Evolutionary conservation across 108 stramenopile genomes (phyloP), one percentile per base, ranked within the genome.

Genomic region (Epithemia pelagica): DNA sequence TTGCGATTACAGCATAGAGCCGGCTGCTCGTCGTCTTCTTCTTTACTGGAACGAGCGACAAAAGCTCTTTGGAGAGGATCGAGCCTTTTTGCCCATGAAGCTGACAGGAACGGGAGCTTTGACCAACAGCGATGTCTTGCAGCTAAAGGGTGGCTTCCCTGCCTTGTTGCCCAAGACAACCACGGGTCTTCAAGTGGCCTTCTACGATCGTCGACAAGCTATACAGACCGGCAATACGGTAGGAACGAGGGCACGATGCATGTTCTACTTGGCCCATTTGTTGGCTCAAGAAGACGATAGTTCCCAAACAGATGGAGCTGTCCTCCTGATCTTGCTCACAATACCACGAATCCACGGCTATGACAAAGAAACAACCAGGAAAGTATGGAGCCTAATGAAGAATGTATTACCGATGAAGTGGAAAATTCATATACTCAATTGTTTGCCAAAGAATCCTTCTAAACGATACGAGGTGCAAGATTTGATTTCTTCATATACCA

Each of bases 1-100:
- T 37, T 46, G 37, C 37, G 15, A 46, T 15, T 46, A 46, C 37
- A 15, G 15, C 15, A 15, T 46, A 46, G 67, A 69, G 52, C 22
- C 46, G 8, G 66, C 72, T 18, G 72, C 66, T 23, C 30, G 57
- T 25, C 59, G 67, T 20, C 46, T 73, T 28, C 57, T 67, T 19
- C 33, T 31, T 51, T 73, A 73, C 57, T 73, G 72, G 72, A 52
- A 66, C 25, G 29, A 58, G 30, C 72, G 72, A 20, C 5, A 26
- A 27, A 29, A 57, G 29, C 24, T 37, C 19, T 61, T 54, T 27
- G 64, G 64, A 30, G 71, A 59, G 18, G 72, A 73, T 20, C 52
- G 65, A 22, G 65, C 54, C 20, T 66, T 66, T 28, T 54, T 66
- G 25, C 65, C 65, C 2, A 26, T 66, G 53, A 30, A 29, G 28